Percentiles rank a stretch among this genome's conserved stretches.
Evolutionary conservation across 495 filamentous ascomycete species (phyloP).

Genomic region (Podospora bellae-mahoneyi): DNA sequence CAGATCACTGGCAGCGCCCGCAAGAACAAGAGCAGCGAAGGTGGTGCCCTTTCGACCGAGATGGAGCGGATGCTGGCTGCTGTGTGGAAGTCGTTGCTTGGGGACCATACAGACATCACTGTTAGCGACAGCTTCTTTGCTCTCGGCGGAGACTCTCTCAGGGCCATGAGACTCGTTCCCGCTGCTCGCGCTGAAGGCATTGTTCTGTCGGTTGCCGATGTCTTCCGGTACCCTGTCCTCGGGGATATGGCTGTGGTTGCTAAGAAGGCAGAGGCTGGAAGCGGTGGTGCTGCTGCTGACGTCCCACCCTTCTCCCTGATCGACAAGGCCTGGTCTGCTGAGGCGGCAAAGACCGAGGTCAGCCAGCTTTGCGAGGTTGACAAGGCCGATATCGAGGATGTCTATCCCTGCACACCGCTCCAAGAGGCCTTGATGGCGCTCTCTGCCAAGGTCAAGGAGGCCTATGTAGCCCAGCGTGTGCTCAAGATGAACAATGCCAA

Average conservation of each 20-base stretch:
- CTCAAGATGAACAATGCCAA: conserved; percentile 41
- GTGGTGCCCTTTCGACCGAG: neutral
- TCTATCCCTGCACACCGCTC: conserved; percentile 62
- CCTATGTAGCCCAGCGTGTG: conserved; percentile 51
- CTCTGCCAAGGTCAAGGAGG: conserved; percentile 45
- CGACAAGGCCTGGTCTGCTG: conserved; percentile 3
- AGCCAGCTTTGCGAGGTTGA: conserved; percentile 43
- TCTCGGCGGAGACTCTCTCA: conserved; percentile 33
- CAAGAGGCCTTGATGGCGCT: conserved; percentile 61
- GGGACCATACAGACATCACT: conserved; percentile 19
- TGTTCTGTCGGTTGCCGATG: conserved; percentile 23
- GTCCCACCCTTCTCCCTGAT: conserved; percentile 21
- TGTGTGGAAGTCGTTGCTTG: conserved; percentile 16
- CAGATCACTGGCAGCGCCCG: conserved; percentile 17
- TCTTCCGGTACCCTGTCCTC: conserved; percentile 23
- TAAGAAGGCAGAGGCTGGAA: neutral
- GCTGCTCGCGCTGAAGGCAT: conserved; percentile 21
- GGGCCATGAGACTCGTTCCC: conserved; percentile 32
- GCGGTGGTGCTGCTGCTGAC: neutral
- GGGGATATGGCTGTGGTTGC: conserved; percentile 24
- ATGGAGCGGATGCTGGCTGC: conserved; percentile 16
- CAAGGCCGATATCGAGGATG: conserved; percentile 46
- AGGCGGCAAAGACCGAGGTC: conserved; percentile 33
- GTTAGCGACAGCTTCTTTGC: conserved; percentile 32
- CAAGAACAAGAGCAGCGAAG: neutral